Conservation (phyloP, 495 filamentous ascomycete species). For the Amniculicola lignicola region DNA sequence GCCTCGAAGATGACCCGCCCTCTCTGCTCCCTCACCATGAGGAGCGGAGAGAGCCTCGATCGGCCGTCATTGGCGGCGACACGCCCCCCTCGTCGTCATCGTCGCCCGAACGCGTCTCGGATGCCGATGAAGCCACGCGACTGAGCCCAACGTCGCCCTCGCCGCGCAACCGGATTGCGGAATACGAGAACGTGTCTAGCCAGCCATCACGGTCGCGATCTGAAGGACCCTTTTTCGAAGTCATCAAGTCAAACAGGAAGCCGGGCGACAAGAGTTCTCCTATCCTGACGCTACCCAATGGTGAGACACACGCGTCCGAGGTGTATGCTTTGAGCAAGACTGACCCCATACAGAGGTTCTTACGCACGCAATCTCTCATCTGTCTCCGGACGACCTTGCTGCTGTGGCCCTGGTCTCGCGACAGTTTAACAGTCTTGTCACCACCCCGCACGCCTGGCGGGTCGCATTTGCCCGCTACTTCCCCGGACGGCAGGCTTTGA, state of each 20-base stretch:
- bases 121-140: constrained; percentile 31
- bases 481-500: constrained; percentile 58
- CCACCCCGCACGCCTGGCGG: constrained; percentile 85
- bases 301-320: constrained; percentile 50
- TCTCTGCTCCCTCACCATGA: constrained; percentile 25
- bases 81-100: not conserved
- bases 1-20: constrained; percentile 43
- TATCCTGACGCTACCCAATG: constrained; percentile 74
- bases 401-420: constrained; percentile 77
- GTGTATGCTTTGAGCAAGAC: not conserved
- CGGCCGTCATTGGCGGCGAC: constrained; percentile 1
- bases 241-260: constrained; percentile 54
- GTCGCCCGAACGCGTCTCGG: constrained; percentile 25
- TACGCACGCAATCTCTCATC: constrained; percentile 86
- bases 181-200: constrained; percentile 66
- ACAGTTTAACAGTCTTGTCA: constrained; percentile 78
- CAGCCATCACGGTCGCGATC: constrained; percentile 47
- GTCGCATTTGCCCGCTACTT: constrained; percentile 88
- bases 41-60: constrained; percentile 16
- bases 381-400: constrained; percentile 73
- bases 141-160: constrained; percentile 40
- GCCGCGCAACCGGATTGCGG: constrained; percentile 60
- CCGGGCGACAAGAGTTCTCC: constrained; percentile 45
- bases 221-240: constrained; percentile 56
- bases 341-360: constrained; percentile 65